Evolutionary conservation across 371 early-diverging fungal genomes (phyloP), one percentile per base, ranked within the genome.

Genomic region (Mucor mucedo): DNA sequence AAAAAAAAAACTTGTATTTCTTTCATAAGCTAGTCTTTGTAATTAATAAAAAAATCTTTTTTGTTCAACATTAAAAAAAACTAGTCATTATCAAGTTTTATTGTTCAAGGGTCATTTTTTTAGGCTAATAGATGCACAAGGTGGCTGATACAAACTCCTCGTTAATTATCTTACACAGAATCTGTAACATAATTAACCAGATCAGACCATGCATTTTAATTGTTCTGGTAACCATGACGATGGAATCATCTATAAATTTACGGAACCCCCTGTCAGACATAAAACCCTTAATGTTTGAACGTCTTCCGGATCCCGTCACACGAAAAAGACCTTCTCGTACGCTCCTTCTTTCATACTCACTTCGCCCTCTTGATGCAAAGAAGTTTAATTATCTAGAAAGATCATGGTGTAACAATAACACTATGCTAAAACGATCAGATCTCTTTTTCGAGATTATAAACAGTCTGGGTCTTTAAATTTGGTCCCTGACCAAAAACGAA

Each of bases 141-240:
- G 50, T 50, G 50, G 50, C 50, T 50, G 30, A 48, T 28, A 50
- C 27, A 50, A 50, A 50, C 50, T 50, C 50, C 29, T 50, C 50
- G 30, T 50, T 50, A 50, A 50, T 50, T 50, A 50, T 29, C 10
- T 11, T 32, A 30, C 48, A 48, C 21, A 8, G 21, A 8, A 48
- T 48, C 48, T 9, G 35, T 35, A 35, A 35, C 27, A 27, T 28
- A 21, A 48, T 48, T 30, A 50, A 50, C 50, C 47, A 21, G 27
- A 50, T 30, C 29, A 50, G 9, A 30, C 27, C 47, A 21, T 21
- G 21, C 27, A 8, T 47, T 47, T 47, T 47, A 4, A 35, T 35
- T 35, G 8, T 35, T 35, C 8, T 6, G 35, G 35, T 21, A 21
- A 8, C 35, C 35, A 35, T 35, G 35, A 35, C 35, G 35, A 35